Base-by-base conservation (phyloP, 805 yeast species). In the Lachancea mirantina region DNA sequence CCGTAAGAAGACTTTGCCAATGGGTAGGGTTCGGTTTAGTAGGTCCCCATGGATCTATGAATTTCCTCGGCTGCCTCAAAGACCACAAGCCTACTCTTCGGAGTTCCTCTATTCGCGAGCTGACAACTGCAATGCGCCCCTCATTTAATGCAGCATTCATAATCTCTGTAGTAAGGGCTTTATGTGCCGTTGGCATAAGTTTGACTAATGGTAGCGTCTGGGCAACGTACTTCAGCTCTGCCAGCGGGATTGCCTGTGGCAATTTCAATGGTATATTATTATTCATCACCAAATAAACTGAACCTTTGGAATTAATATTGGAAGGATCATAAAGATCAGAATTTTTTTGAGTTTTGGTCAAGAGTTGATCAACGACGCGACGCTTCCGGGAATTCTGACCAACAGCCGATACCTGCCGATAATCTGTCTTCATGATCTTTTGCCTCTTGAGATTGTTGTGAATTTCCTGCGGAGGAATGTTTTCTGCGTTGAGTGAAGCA, bases 11-110 rank as follows among this genome's bases (percentile, higher is more conserved):
- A 37, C 69, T 59, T 45, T 81, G 89, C 84, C 94, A 76, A 42
- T 83, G 88, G 3, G 76, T 62, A 19, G 65, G 62, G n/a, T 51
- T 52, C 9, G 62, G 54, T 16, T 45, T 50, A 31, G 43, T 47
- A 8, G 46, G 28, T 10, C 22, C 28, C 55, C 51, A 72, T 0
- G 97, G 96, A 43, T 84, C 94, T 8, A 67, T 50, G 47, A 68
- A 79, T 41, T 72, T 69, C 32, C 70, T 65, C 0, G 94, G 95
- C 54, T 92, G 98, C 33, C 94, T 68, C 33, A 92, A 63, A 14
- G 95, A 79, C 97, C 98, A 92, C 47, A 83, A 77, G 2, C 84
- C 82, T 37, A 80, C 79, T 28, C 94, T 67, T 54, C 85, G 84
- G 41, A 92, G 66, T 54, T 89, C 97, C 50, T 89, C 97, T 28